Percentiles rank a stretch among this genome's conserved stretches.
Evolutionary conservation across 1,284 basidiomycete species (phyloP).

Genomic region (Retiboletus flavoniger): DNA sequence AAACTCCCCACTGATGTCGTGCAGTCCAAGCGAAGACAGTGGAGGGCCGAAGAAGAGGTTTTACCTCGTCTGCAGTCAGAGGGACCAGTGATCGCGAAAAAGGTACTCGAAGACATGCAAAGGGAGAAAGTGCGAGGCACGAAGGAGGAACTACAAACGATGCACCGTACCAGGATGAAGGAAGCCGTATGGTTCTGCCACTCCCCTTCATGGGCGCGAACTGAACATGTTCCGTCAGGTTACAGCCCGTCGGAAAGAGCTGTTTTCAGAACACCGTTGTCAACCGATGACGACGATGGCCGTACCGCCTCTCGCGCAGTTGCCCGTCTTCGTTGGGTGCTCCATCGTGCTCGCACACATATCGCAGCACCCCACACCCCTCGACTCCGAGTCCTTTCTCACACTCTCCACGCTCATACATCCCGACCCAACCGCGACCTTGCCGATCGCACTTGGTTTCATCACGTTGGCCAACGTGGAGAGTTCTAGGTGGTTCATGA

Average conservation of each 20-base stretch:
- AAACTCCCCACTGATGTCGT: slow-evolving; percentile 14
- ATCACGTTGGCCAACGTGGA: slow-evolving; percentile 78
- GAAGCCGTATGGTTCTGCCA: slow-evolving; percentile 37
- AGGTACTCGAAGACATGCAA: slow-evolving; percentile 60
- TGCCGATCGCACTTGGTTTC: slow-evolving; percentile 73
- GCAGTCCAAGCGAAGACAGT: slow-evolving; percentile 64
- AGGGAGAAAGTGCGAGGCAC: slow-evolving; percentile 51
- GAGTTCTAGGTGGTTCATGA: slow-evolving; percentile 67
- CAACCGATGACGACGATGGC: slow-evolving; percentile 58
- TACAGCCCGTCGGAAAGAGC: slow-evolving; percentile 51
- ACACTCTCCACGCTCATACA: slow-evolving; percentile 70
- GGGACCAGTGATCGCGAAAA: slow-evolving; percentile 50
- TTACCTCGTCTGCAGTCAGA: slow-evolving; percentile 62
- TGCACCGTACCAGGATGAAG: slow-evolving; percentile 49
- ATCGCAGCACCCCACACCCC: slow-evolving; percentile 55
- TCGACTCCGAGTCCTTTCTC: slow-evolving; percentile 73
- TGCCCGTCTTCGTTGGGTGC: slow-evolving; percentile 70
- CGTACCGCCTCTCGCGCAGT: slow-evolving; percentile 63
- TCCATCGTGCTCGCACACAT: slow-evolving; percentile 60
- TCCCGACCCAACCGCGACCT: slow-evolving; percentile 64
- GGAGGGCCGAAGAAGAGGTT: slow-evolving; percentile 65
- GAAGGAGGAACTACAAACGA: slow-evolving; percentile 50
- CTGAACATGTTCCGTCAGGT: slow-evolving; percentile 42
- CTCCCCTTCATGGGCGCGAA: background rate
- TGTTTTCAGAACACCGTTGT: slow-evolving; percentile 60